These are phyloP conservation scores for Zygosaccharomyces lentus DNA, from an alignment of 805 yeast species.

Conservation along the genomic window DNA sequence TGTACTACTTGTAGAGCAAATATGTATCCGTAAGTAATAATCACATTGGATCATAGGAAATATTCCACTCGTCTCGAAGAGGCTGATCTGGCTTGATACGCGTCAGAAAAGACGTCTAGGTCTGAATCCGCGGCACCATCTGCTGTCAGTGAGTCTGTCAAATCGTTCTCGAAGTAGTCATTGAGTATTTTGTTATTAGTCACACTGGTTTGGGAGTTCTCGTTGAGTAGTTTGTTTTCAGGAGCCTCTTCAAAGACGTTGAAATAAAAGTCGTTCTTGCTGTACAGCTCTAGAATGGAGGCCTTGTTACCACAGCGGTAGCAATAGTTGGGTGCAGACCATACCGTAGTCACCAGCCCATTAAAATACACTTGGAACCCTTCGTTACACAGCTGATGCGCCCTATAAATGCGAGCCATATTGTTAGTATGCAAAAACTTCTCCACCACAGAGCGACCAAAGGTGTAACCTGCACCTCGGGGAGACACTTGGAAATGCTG, in stretches of 20 bases:
- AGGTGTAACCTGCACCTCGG: slow-evolving; percentile 96
- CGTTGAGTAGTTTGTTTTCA: slow-evolving; percentile 56
- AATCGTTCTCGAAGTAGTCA: slow-evolving; percentile 22
- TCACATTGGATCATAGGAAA: slow-evolving; percentile 21
- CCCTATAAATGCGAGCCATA: slow-evolving; percentile 79
- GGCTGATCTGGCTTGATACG: slow-evolving; percentile 34
- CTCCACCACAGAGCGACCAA: slow-evolving; percentile 86
- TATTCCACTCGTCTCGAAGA: slow-evolving; percentile 33
- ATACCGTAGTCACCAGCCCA: slow-evolving; percentile 89
- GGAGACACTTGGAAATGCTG: slow-evolving; percentile 82
- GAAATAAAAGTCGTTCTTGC: slow-evolving; percentile 63
- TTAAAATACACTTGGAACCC: slow-evolving; percentile 91
- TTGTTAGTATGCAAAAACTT: slow-evolving; percentile 75
- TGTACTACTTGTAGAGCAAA: slow-evolving; percentile 58
- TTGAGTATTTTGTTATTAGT: slow-evolving; percentile 17
- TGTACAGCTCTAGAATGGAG: slow-evolving; percentile 84
- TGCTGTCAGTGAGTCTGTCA: slow-evolving; percentile 6
- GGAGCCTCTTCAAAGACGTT: slow-evolving; percentile 98
- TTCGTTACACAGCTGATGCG: slow-evolving; percentile 95
- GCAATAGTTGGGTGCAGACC: slow-evolving; percentile 99
- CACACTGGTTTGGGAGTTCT: slow-evolving; percentile 17
- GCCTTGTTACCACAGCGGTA: slow-evolving; percentile 97
- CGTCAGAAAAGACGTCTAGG: slow-evolving; percentile 33
- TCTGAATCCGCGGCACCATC: slow-evolving; percentile 11
- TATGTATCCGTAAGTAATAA: slow-evolving; percentile 23